Base-by-base conservation (phyloP, 225 moss, liverwort and hornwort species). In the Lunularia cruciata region DNA sequence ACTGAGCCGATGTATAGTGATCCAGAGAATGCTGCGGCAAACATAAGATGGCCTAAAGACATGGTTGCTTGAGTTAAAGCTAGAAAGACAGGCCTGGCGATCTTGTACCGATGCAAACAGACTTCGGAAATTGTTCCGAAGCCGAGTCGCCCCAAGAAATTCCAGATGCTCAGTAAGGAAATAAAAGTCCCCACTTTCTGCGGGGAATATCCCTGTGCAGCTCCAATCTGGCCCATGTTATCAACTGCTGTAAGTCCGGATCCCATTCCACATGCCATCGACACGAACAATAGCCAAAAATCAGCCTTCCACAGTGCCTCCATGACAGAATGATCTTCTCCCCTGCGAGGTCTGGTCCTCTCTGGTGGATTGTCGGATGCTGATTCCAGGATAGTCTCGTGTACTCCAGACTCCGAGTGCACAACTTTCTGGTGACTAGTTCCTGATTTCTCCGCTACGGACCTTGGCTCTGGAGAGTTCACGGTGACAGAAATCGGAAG, bases 101-200 rank as follows among this genome's bases (percentile, higher is more conserved):
- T 72, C 0, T 74, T 77, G 38, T 81, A 84, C 0, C 74, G 63
- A 20, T 40, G 84, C 18, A 92, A 52, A 10, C 80, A 81, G 3
- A 65, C 59, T 28, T 92, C 89, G 0, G 87, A 81, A 22, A 89
- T 68, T 39, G 84, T 80, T 0, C 92, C 92, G 6, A 85, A 84
- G 1, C 73, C 78, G 57, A 84, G 82, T 0, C 89, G 83, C 2
- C 92, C 89, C 18, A 89, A 73, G 42, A 84, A 84, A 60, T 92
- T 92, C 91, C 87, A 91, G 22, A 89, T 92, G 87, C 92, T 87
- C 43, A 87, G 40, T 1, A 92, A 69, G 0, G 87, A 86, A 0
- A 89, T 83, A 18, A 88, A 87, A 0, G 81, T 89, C 16, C 30
- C 68, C 6, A 89, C 81, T 8, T 45, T 69, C 0, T 71, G 77